A percentile compares a stretch with the other conserved stretches of the same genome.
These are phyloP conservation scores for Mycena latifolia DNA, from an alignment of 768 basidiomycete genomes.

Conservation along the genomic window DNA sequence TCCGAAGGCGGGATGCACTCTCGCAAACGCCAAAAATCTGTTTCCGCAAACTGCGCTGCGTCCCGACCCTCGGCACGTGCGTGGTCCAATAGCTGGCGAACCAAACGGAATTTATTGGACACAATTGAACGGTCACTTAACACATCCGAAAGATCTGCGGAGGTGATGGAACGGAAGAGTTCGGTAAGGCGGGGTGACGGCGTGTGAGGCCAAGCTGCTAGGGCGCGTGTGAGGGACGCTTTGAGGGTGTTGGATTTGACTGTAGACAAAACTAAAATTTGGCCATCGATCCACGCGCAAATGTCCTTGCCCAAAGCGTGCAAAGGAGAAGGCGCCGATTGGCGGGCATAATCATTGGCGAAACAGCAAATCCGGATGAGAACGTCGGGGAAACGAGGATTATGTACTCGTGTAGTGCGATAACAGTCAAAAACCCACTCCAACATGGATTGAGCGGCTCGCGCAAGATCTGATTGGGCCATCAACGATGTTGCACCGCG, in stretches of 20 bases:
- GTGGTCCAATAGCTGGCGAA: conserved; percentile 70
- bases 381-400: conserved; percentile 71
- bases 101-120: conserved; percentile 84
- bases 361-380: conserved; percentile 77
- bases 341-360: conserved; percentile 65
- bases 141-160: conserved; percentile 62
- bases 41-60: conserved; percentile 61
- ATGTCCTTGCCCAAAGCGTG: conserved; percentile 60
- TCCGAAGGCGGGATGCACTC: conserved; percentile 72
- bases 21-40: conserved; percentile 89
- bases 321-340: conserved; percentile 44
- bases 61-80: conserved; percentile 53
- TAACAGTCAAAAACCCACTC: conserved; percentile 80
- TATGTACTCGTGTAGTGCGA: conserved; percentile 51
- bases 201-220: conserved; percentile 83
- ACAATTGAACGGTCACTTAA: conserved; percentile 71
- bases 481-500: conserved; percentile 77
- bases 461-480: conserved; percentile 74
- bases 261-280: conserved; percentile 57
- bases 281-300: conserved; percentile 72
- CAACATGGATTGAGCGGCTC: conserved; percentile 79
- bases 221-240: conserved; percentile 61
- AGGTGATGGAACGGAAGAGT: conserved; percentile 59
- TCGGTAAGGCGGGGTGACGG: conserved; percentile 61
- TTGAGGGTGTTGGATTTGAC: conserved; percentile 34